Evolutionary conservation across 768 basidiomycete species (phyloP), one percentile per base, ranked within the genome.

Genomic region (Lentinus tigrinus): DNA sequence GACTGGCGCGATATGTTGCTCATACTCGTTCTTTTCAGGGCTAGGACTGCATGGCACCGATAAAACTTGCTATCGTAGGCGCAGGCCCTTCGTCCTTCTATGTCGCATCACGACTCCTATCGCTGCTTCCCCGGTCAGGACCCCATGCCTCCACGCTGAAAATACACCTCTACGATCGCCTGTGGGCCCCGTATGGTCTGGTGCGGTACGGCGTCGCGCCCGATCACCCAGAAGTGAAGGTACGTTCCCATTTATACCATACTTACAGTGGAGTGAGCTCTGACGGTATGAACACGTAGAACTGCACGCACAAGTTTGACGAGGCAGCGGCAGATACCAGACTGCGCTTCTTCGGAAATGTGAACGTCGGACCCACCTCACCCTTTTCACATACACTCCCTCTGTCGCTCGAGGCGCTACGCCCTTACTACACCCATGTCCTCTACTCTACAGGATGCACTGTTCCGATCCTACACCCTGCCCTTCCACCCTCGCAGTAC

Each of bases 191-290:
- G 11, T 92, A 97, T 69, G 97, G 97, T 0, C 80, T 98, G 1
- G 95, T 97, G 3, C 79, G 97, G 44, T 99, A 95, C 67, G 95
- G 97, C 0, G 95, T 99, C 14, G 96, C 97, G 11, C 96, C 96
- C 43, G 96, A 98, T 75, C 96, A 98, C 72, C 94, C 97, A 10
- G 96, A 98, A 76, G 95, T 98, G 72, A 99, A 98, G 84, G 96
- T 83, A 64, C 42, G 74, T 60, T 31, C 38, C 27, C 31, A 19
- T 16, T 17, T 21, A 3, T 46, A 36, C 27, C 31, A 11, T 31
- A 31, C 31, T 31, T 6, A 31, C 31, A 11, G 31, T 11, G 31
- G 11, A n/a, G n/a, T n/a, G n/a, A n/a, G n/a, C n/a, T n/a, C n/a
- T n/a, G 7, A 31, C 31, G 31, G 31, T 31, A 31, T 7, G 7